Percentiles rank a stretch among this genome's conserved stretches.
Conservation (phyloP, 2,329 filamentous ascomycete species). For the Bisporella sp. region DNA sequence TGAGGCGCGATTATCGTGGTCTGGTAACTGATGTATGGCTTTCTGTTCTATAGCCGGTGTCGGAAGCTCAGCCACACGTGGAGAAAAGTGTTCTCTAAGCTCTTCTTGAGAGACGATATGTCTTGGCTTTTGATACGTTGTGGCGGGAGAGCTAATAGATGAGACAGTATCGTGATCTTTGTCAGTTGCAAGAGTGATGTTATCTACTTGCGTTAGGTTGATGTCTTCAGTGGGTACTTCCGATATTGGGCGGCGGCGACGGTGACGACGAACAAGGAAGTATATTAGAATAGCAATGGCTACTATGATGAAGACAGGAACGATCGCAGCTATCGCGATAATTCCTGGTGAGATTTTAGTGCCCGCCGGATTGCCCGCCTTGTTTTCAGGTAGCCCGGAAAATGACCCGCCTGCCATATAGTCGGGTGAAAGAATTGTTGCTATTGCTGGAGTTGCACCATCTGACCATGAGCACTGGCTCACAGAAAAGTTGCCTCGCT, state of each 20-base stretch:
- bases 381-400: not conserved
- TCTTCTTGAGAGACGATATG: not conserved
- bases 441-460: conserved; percentile 8
- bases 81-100: not conserved
- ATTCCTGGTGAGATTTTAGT: not conserved
- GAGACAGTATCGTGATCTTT: not conserved
- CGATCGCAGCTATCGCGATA: not conserved
- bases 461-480: conserved; percentile 18
- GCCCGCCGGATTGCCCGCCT: not conserved
- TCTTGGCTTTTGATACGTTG: not conserved
- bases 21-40: not conserved
- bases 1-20: not conserved
- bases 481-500: conserved; percentile 22
- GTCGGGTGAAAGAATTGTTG: conserved; percentile 8
- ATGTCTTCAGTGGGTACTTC: not conserved
- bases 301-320: not conserved
- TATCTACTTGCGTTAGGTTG: not conserved
- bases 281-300: not conserved
- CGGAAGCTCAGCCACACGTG: not conserved
- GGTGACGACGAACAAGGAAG: not conserved
- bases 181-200: not conserved
- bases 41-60: not conserved
- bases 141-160: not conserved
- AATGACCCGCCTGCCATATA: not conserved
- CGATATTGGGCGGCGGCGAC: not conserved